phyloP scores from a whole-genome alignment of 2,329 filamentous ascomycete genomes.

The Ophiocordyceps robertsii region DNA sequence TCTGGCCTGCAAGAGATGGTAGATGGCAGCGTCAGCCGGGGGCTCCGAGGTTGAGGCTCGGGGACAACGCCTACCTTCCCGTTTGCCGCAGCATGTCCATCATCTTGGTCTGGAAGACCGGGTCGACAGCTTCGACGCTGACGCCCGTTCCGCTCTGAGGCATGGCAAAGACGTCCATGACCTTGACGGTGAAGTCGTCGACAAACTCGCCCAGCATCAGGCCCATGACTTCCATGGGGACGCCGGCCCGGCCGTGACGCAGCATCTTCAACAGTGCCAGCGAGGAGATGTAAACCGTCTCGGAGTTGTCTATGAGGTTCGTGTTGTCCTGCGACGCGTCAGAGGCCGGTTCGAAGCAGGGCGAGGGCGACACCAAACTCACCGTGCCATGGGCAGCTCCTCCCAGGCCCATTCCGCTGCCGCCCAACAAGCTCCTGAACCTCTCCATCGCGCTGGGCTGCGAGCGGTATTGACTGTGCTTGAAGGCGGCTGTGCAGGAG shows the following conservation, averaged over 20 bases:
- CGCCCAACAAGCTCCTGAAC: slow-evolving; percentile 77
- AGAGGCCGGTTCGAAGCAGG: not conserved
- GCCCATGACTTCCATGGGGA: slow-evolving; percentile 99
- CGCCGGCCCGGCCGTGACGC: slow-evolving; percentile 89
- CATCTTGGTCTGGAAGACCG: slow-evolving; percentile 99
- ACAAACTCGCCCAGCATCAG: slow-evolving; percentile 98
- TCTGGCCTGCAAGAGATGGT: slow-evolving; percentile 52
- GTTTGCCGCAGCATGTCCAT: slow-evolving; percentile 99
- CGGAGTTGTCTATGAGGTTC: slow-evolving; percentile 93
- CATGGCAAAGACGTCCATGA: slow-evolving; percentile 99
- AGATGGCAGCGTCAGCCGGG: not conserved
- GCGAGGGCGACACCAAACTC: slow-evolving; percentile 11
- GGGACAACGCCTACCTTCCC: slow-evolving; percentile 52
- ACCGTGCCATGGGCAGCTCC: slow-evolving; percentile 27
- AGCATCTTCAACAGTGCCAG: slow-evolving; percentile 97
- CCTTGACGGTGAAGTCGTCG: slow-evolving; percentile 95
- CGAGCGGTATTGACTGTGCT: not conserved
- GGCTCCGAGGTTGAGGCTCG: slow-evolving; percentile 4
- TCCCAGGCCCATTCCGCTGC: slow-evolving; percentile 55
- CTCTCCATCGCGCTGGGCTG: slow-evolving; percentile 59
- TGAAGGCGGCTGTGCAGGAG: not conserved
- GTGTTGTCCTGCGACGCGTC: slow-evolving; percentile 59
- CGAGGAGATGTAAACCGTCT: slow-evolving; percentile 98
- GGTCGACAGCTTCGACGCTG: slow-evolving; percentile 94
- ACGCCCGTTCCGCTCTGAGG: slow-evolving; percentile 97